Conservation (phyloP, 129 eudicot genomes). For the Saposhnikovia divaricata region DNA sequence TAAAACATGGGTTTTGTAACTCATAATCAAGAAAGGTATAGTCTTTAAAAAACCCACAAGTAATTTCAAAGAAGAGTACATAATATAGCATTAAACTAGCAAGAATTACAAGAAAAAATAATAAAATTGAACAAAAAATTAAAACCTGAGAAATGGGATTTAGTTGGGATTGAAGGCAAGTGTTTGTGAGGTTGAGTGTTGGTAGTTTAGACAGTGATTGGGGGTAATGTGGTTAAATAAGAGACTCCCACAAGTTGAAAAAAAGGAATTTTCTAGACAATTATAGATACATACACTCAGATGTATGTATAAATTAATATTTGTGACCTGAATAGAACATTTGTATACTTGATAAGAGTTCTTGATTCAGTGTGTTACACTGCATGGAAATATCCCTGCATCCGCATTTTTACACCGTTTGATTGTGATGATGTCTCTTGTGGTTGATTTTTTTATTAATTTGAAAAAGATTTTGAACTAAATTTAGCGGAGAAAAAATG, state of each 20-base stretch:
- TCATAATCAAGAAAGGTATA: background rate
- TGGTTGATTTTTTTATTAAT: too few relatives aligned
- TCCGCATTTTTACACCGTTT: too few relatives aligned
- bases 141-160: slow-evolving; percentile 17
- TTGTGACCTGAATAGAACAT: too few relatives aligned
- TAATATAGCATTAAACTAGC: background rate
- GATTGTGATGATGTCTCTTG: too few relatives aligned
- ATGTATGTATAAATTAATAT: background rate
- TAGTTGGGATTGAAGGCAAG: slow-evolving; percentile 3
- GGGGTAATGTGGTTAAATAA: slow-evolving; percentile 14
- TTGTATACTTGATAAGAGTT: background rate
- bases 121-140: background rate
- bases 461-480: too few relatives aligned
- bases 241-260: slow-evolving; percentile 20
- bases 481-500: too few relatives aligned
- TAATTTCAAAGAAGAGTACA: background rate
- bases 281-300: background rate
- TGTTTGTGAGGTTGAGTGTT: background rate
- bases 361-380: background rate
- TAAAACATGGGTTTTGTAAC: background rate
- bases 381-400: too few relatives aligned
- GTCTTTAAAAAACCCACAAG: background rate
- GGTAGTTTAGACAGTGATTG: slow-evolving; percentile 11
- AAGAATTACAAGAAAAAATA: background rate
- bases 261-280: background rate